phyloP scores from a whole-genome alignment of 2,329 filamentous ascomycete species.

The Parafenestella ontariensis region DNA sequence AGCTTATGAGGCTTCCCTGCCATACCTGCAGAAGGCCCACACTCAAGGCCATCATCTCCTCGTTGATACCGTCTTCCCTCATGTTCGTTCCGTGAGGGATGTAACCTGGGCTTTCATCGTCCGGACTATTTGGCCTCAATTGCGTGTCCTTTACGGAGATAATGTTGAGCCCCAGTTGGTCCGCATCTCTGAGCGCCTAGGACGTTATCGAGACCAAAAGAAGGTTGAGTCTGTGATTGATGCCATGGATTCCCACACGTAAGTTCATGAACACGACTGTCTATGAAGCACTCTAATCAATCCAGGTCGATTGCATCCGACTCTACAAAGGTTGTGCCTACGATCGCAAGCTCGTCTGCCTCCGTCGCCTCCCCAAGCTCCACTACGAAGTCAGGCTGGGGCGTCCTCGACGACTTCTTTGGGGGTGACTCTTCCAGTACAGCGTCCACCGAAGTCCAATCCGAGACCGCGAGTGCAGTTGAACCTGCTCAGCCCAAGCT shows the following conservation, averaged over 20 bases:
- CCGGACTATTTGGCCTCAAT: slow-evolving; percentile 78
- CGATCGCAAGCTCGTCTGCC: slow-evolving; percentile 28
- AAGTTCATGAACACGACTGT: slow-evolving; percentile 12
- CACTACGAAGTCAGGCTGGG: slow-evolving; percentile 35
- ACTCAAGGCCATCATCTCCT: slow-evolving; percentile 70
- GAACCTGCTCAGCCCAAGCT: slow-evolving; percentile 33
- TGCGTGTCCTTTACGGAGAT: slow-evolving; percentile 81
- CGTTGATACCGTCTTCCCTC: slow-evolving; percentile 73
- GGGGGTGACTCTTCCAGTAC: slow-evolving; percentile 33
- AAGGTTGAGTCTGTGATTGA: slow-evolving; percentile 67
- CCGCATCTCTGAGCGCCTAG: slow-evolving; percentile 88
- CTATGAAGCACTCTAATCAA: slow-evolving; percentile 8
- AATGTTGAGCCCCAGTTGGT: slow-evolving; percentile 96
- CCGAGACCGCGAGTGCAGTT: slow-evolving; percentile 19
- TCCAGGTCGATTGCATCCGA: slow-evolving; percentile 20
- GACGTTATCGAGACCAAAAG: slow-evolving; percentile 72
- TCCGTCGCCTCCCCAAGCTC: slow-evolving; percentile 28
- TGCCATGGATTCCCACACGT: slow-evolving; percentile 55
- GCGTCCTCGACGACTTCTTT: slow-evolving; percentile 40
- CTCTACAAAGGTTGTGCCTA: slow-evolving; percentile 25
- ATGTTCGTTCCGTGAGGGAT: slow-evolving; percentile 73
- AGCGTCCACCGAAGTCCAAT: slow-evolving; percentile 23
- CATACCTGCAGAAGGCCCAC: slow-evolving; percentile 76
- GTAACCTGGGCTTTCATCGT: slow-evolving; percentile 75
- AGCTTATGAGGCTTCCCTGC: slow-evolving; percentile 74